Percentiles rank a stretch among this genome's conserved stretches.
Evolutionary conservation across 345 rosid genomes (phyloP).

Genomic region (Murraya koenigii): DNA sequence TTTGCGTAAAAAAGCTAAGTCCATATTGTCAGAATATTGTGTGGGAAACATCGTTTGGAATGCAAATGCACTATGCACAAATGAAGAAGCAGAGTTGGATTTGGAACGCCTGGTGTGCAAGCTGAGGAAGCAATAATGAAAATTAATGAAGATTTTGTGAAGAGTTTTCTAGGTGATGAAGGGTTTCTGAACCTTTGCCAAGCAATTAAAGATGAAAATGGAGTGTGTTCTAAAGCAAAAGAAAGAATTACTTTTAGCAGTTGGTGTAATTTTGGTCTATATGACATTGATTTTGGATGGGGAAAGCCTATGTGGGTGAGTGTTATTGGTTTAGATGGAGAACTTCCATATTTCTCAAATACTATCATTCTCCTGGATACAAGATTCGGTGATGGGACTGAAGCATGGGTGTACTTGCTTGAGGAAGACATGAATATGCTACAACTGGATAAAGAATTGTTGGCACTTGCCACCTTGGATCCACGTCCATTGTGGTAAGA

Average conservation of each 20-base stretch:
- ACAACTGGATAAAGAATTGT: slow-evolving; percentile 7
- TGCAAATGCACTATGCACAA: slow-evolving; percentile 10
- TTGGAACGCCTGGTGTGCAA: neutral
- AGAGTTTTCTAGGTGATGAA: slow-evolving; percentile 14
- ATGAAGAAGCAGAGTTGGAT: slow-evolving; percentile 6
- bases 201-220: slow-evolving; percentile 4
- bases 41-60: slow-evolving; percentile 47
- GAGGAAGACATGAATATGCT: slow-evolving; percentile 23
- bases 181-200: slow-evolving; percentile 5
- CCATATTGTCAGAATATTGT: slow-evolving; percentile 30
- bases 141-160: slow-evolving; percentile 18
- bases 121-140: slow-evolving; percentile 10
- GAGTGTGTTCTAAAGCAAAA: neutral
- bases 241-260: slow-evolving; percentile 20
- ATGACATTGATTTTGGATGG: slow-evolving; percentile 32
- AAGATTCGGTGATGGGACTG: slow-evolving; percentile 18
- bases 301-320: slow-evolving; percentile 35
- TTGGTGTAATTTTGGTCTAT: too few species aligned
- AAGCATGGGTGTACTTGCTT: slow-evolving; percentile 22
- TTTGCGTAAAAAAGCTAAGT: slow-evolving; percentile 26
- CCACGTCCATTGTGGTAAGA: slow-evolving; percentile 9
- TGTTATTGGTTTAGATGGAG: neutral
- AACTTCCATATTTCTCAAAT: neutral
- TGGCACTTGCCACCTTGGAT: slow-evolving; percentile 19
- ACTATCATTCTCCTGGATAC: neutral